Base-by-base conservation (phyloP, 2,329 filamentous ascomycete species). In the Karstenula rhodostoma region DNA sequence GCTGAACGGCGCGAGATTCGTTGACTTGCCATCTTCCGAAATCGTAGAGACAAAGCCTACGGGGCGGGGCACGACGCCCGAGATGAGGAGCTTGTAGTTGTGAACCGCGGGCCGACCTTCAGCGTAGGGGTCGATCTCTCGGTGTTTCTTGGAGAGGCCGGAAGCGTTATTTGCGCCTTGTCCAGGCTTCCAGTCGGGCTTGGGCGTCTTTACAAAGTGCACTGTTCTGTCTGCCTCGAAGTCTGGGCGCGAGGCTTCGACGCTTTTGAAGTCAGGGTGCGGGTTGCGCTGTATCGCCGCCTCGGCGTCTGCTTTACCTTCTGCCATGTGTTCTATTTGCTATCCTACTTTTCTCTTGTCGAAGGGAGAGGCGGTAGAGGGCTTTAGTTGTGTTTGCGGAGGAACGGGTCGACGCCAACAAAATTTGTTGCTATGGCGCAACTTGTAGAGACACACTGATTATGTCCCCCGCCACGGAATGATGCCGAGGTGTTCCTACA, bases 61-160 rank as follows among this genome's bases (percentile, higher is more conserved):
- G 13, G 94, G 94, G 13, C 94, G 87, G 0, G 94, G 94, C 17
- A 93, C 85, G 67, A 97, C 87, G 64, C 87, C 88, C 19, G 88
- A 91, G 77, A 97, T 96, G 62, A 97, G 83, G 15, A 97, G 86
- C 80, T 96, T 97, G 86, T 98, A 97, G 84, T 97, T 97, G 80
- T 86, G 88, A 1, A 82, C 80, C 0, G 87, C 79, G 0, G 88
- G 84, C 0, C 94, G 86, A 33, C 89, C 91, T 29, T 87, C 81
- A 58, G 85, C 89, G 75, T 94, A 88, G 0, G 94, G 94, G 77
- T 97, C 90, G 69, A 97, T 96, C 72, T 89, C 82, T 65, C 94
- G 78, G 79, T 97, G 92, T 1, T 81, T 76, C 60, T 87, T 86
- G 57, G 81, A 74, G 63, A 86, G 70, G 58, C 79, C 80, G 13